Evolutionary conservation across 805 yeast species (phyloP).

Genomic region (Starmerella riodocensis): DNA sequence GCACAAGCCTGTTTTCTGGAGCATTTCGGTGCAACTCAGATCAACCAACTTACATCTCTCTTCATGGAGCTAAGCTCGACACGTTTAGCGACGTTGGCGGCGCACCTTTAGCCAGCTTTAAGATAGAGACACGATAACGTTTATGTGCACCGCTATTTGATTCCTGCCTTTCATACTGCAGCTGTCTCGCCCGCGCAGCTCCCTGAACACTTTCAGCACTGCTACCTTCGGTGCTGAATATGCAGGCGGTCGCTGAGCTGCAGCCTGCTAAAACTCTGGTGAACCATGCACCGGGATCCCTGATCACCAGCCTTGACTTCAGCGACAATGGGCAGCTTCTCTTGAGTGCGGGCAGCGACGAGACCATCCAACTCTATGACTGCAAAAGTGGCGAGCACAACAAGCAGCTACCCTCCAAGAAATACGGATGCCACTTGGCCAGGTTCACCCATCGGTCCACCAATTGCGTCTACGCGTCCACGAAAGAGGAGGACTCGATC

Average conservation of each 20-base stretch:
- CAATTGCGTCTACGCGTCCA: slow-evolving; percentile 71
- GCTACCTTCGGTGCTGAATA: too few relatives aligned
- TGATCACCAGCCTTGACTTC: slow-evolving; percentile 40
- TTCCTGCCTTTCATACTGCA: not conserved
- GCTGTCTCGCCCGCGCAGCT: too few relatives aligned
- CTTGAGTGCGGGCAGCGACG: slow-evolving; percentile 67
- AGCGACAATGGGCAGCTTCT: slow-evolving; percentile 74
- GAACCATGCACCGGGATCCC: slow-evolving; percentile 17
- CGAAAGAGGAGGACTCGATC: slow-evolving; percentile 47
- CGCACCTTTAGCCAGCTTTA: not conserved
- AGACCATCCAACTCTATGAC: slow-evolving; percentile 74
- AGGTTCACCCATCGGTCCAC: slow-evolving; percentile 63
- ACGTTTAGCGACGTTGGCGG: too few relatives aligned
- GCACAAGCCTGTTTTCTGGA: too few relatives aligned
- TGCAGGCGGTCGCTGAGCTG: slow-evolving; percentile 4
- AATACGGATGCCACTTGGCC: slow-evolving; percentile 84
- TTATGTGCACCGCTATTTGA: not conserved
- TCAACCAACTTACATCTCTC: too few relatives aligned
- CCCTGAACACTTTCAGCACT: too few relatives aligned
- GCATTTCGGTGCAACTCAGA: too few relatives aligned
- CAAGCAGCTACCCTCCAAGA: slow-evolving; percentile 65
- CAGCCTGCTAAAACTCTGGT: slow-evolving; percentile 10
- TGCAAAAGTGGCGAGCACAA: slow-evolving; percentile 42
- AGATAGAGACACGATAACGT: not conserved
- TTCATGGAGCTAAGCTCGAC: too few relatives aligned